Base-by-base conservation (phyloP, 2,329 filamentous ascomycete genomes). In the Lachnellula occidentalis region DNA sequence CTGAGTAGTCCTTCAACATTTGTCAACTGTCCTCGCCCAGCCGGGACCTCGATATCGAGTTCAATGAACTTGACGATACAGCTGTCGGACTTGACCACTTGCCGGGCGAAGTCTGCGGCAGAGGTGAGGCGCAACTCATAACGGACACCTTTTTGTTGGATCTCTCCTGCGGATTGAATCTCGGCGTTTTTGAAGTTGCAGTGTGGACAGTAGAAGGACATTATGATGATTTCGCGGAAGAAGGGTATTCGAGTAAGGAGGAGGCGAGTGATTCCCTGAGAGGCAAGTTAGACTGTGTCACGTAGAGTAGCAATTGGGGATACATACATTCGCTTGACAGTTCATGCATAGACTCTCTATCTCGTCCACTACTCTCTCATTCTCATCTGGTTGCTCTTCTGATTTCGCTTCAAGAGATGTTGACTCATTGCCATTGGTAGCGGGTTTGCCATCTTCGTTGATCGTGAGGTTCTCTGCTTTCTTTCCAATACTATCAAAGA, bases 191-290 rank as follows among this genome's bases (percentile, higher is more conserved):
- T 84, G 73, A 92, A 87, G 69, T 85, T 78, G 76, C 94, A 99
- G 73, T 96, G 83, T 5, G 90, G 85, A 77, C 94, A 99, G 62
- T 83, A 82, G 73, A 99, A 99, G 59, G 92, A 97, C 86, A 96
- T 96, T 72, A 99, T 83, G 66, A 99, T 90, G 60, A 99, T 86
- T 72, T 99, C 92, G 75, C 91, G 90, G 78, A 99, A 99, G 79
- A 90, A 97, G 15, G 94, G 94, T 53, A 99, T 96, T 61, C 85
- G 84, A 15, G 95, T 95, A 52, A 99, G 83, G 43, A 99, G 83
- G 21, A 99, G 81, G 56, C 87, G 82, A 14, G 94, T 99, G 1
- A 77, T 82, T 66, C 94, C 94, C 88, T 95, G 58, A 43, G 11
- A 19, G 19, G 21, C n/a, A 11, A 15, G 12, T 43, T 22, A 43